Conservation (phyloP, 2,329 filamentous ascomycete genomes). For the Ampelomyces quisqualis region DNA sequence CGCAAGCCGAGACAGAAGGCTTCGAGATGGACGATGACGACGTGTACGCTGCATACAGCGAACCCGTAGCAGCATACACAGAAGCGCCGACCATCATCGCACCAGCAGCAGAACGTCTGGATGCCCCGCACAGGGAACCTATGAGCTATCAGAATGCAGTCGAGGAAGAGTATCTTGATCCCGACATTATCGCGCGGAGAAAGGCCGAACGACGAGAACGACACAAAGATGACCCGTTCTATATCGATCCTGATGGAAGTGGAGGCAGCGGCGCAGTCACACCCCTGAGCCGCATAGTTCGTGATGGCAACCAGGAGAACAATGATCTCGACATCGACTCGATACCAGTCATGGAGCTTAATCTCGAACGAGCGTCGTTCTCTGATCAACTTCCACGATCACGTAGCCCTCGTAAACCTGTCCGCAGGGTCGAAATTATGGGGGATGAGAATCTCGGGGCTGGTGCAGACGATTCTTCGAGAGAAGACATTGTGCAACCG, state of each 20-base stretch:
- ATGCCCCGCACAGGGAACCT: conserved; percentile 39
- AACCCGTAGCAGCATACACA: conserved; percentile 38
- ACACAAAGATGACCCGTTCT: conserved; percentile 93
- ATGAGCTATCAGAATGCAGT: conserved; percentile 50
- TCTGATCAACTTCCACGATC: conserved; percentile 23
- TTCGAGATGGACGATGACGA: conserved; percentile 49
- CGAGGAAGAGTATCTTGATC: conserved; percentile 62
- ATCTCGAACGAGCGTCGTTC: conserved; percentile 57
- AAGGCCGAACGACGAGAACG: conserved; percentile 77
- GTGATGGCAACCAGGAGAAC: conserved; percentile 64
- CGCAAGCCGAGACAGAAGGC: conserved; percentile 49
- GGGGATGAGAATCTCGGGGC: conserved; percentile 51
- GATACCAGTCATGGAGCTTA: conserved; percentile 93
- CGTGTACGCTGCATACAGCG: conserved; percentile 50
- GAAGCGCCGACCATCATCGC: conserved; percentile 18
- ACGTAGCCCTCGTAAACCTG: conserved; percentile 34
- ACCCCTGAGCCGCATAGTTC: conserved; percentile 73
- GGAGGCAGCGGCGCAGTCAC: conserved; percentile 64
- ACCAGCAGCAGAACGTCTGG: conserved; percentile 49
- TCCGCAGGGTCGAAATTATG: conserved; percentile 48
- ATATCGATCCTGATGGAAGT: conserved; percentile 64
- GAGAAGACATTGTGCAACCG: conserved; percentile 35
- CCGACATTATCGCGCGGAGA: conserved; percentile 71
- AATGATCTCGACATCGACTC: conserved; percentile 84
- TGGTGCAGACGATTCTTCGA: conserved; percentile 31